Evolutionary conservation across 2,329 filamentous ascomycete species (phyloP).

Genomic region (Colletotrichum sp.): DNA sequence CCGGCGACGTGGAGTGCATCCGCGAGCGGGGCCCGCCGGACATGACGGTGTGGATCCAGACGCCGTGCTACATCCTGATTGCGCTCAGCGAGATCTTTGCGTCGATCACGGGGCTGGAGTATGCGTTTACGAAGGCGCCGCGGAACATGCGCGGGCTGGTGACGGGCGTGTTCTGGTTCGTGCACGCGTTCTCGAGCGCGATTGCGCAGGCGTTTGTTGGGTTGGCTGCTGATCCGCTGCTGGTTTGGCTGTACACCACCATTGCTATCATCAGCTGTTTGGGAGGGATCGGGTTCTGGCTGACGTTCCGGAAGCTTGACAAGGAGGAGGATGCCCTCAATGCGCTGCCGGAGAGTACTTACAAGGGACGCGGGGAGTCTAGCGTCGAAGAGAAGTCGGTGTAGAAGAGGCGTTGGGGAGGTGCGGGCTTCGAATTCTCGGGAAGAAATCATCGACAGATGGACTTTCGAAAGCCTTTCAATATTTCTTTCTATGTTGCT

Average conservation of each 20-base stretch:
- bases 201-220: constrained; percentile 52
- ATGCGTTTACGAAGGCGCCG: constrained; percentile 69
- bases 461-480: not conserved
- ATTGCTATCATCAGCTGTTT: constrained; percentile 63
- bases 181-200: constrained; percentile 62
- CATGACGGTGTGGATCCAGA: constrained; percentile 61
- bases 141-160: constrained; percentile 69
- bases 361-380: not conserved
- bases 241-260: constrained; percentile 68
- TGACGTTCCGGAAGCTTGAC: constrained; percentile 62
- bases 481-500: not conserved
- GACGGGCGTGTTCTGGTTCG: constrained; percentile 60
- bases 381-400: not conserved
- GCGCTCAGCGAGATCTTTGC: constrained; percentile 33
- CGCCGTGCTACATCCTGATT: constrained; percentile 34
- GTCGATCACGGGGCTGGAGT: constrained; percentile 56
- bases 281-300: constrained; percentile 65
- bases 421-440: not conserved
- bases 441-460: not conserved
- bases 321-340: constrained; percentile 67
- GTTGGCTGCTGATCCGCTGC: constrained; percentile 52
- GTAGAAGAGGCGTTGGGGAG: not conserved
- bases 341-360: constrained; percentile 42
- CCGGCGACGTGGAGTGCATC: constrained; percentile 46
- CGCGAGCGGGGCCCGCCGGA: constrained; percentile 34